Evolutionary conservation across 2,329 filamentous ascomycete genomes (phyloP), one percentile per base, ranked within the genome.

Genomic region (Colletotrichum spinosum): DNA sequence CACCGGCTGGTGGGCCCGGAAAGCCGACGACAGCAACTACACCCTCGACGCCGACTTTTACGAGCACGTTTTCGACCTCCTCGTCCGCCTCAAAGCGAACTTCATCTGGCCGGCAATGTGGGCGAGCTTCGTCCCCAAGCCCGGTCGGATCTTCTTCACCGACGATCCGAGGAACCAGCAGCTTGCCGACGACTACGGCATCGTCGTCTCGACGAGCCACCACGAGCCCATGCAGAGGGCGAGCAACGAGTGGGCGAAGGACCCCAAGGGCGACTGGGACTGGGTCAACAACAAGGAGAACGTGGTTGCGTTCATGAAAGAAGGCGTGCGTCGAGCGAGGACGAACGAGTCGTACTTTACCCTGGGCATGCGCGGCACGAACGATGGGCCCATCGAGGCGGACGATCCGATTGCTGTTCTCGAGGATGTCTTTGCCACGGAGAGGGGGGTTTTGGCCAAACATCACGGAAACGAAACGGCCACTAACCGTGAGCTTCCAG

Each of bases 131-230:
- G 81, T 85, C 74, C 63, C 63, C 2, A 53, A 52, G n/a, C 92
- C 89, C 89, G 84, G 82, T 11, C 83, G 83, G 64, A 90, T 90
- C 83, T 92, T 92, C 74, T 85, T 87, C 71, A 84, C 90, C 1
- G 90, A 92, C 68, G 90, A 92, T 71, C 80, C 84, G 5, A 81
- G 82, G 35, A 92, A 87, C 69, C 88, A 90, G 70, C 84, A 86
- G 2, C 80, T 90, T 11, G 90, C 89, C 0, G 88, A 92, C 70
- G 88, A 88, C 38, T 92, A 87, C 72, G 89, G 87, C 42, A 86
- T 92, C 63, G 89, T 92, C 3, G 85, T 92, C 75, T 88, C 88
- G 7, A 89, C 87, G 10, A 90, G 86, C 8, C 90, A 92, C 74
- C 90, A 86, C 8, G 90, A 92, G 75, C 90, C 90, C 3, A 86